Evolutionary conservation across 2,329 filamentous ascomycete genomes (phyloP).

Genomic region (Lachnellula cervina): DNA sequence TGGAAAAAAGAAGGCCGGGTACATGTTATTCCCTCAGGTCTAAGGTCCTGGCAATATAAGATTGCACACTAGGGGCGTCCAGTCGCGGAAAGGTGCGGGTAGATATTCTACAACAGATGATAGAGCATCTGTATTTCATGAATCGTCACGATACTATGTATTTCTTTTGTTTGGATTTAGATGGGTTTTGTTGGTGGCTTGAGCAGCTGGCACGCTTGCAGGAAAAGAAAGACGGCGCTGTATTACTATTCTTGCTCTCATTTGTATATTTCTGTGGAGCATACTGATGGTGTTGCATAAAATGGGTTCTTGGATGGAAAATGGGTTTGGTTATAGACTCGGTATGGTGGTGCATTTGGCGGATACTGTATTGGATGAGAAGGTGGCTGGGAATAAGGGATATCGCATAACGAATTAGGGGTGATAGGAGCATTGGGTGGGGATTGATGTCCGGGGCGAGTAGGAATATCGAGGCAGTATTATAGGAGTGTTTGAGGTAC

Average conservation of each 20-base stretch:
- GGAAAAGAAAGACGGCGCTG: neutral
- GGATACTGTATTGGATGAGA: neutral
- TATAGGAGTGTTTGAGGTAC: too few relatives aligned
- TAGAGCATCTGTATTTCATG: neutral
- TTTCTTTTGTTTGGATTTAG: slow-evolving; percentile 10
- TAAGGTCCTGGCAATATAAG: slow-evolving; percentile 2
- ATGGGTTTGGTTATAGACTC: neutral
- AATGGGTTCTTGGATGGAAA: neutral
- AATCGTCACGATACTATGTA: slow-evolving; percentile 17
- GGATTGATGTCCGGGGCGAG: neutral
- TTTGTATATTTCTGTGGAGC: neutral
- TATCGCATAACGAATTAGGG: too few relatives aligned
- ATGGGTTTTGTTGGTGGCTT: neutral
- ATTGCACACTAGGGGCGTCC: neutral
- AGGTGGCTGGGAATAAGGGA: neutral
- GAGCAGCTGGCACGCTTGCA: slow-evolving; percentile 9
- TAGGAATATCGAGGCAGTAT: too few relatives aligned
- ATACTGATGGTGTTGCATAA: neutral
- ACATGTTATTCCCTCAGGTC: slow-evolving; percentile 28
- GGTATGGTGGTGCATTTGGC: neutral
- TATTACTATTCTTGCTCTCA: slow-evolving; percentile 7
- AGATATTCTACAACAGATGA: neutral
- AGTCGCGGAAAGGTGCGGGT: neutral
- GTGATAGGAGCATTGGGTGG: too few relatives aligned
- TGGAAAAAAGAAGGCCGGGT: slow-evolving; percentile 24